A percentile compares a stretch with the other conserved stretches of the same genome.
phyloP scores from a whole-genome alignment of 441 rosid genomes.

The Corymbia calophylla region DNA sequence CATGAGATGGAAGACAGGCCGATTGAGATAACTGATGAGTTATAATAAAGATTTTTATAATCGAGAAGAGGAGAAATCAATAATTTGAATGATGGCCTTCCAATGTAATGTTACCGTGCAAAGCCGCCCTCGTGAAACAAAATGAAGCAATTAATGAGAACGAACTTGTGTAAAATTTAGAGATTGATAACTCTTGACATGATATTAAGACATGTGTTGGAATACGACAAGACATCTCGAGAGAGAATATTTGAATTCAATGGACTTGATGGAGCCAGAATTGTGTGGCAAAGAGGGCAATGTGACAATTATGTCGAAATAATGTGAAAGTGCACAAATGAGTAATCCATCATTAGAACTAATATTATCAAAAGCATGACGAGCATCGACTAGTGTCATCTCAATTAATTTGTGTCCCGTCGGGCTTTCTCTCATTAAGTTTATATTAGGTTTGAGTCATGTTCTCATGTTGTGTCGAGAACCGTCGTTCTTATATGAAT shows the following conservation, averaged over 20 bases:
- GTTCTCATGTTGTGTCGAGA: fast-evolving
- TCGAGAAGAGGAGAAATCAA: background rate
- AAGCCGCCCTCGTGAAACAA: background rate
- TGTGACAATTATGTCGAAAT: background rate
- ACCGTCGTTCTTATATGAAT: fast-evolving
- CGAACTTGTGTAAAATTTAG: too few relatives aligned
- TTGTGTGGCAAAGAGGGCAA: background rate
- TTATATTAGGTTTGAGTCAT: fast-evolving
- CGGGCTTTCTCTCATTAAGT: fast-evolving
- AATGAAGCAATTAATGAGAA: background rate
- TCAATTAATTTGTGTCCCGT: fast-evolving
- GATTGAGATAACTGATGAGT: too few relatives aligned
- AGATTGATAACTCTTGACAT: too few relatives aligned
- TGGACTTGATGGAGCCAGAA: fast-evolving
- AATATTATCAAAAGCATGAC: background rate
- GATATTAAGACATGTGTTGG: too few relatives aligned
- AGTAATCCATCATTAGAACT: fast-evolving
- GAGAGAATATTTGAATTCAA: background rate
- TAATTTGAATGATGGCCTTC: background rate
- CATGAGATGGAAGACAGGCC: too few relatives aligned
- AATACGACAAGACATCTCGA: background rate
- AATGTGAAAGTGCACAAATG: background rate
- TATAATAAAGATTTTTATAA: too few relatives aligned
- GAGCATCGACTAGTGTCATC: fast-evolving
- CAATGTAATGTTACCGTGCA: background rate